Conservation (phyloP, 306 rosid genomes). For the Glycyrrhiza uralensis region DNA sequence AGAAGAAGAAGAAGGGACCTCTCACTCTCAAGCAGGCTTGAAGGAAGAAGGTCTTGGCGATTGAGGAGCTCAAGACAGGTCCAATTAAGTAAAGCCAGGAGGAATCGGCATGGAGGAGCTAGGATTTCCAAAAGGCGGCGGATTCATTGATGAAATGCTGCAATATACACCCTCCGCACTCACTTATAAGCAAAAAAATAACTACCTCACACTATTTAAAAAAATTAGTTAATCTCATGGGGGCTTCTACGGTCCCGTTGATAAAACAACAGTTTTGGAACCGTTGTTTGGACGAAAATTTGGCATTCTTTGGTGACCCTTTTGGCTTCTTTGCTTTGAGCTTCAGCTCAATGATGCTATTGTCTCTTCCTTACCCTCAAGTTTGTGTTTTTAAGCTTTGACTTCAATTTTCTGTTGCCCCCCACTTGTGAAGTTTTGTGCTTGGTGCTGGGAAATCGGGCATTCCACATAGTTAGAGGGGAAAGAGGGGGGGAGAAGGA, state of each 20-base stretch:
- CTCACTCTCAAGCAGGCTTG: background rate
- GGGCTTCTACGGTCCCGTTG: no score
- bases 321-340: background rate
- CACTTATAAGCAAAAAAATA: no score
- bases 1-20: background rate
- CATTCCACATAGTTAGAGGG: background rate
- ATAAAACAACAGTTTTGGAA: no score
- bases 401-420: background rate
- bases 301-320: constrained; percentile 22
- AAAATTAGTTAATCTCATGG: no score
- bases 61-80: background rate
- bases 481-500: no score
- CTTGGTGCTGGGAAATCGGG: background rate
- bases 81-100: background rate
- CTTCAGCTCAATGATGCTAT: constrained; percentile 4
- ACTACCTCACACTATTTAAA: no score
- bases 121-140: background rate
- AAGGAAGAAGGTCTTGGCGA: background rate
- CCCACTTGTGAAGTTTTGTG: background rate
- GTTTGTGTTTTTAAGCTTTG: no score
- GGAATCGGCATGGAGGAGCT: background rate
- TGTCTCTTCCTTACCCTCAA: no score
- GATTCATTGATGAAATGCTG: background rate
- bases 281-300: no score
- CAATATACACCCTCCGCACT: no score